A percentile compares a stretch with the other conserved stretches of the same genome.
Conservation (phyloP, 2,329 filamentous ascomycete species). For the Metarhizium anisopliae region DNA sequence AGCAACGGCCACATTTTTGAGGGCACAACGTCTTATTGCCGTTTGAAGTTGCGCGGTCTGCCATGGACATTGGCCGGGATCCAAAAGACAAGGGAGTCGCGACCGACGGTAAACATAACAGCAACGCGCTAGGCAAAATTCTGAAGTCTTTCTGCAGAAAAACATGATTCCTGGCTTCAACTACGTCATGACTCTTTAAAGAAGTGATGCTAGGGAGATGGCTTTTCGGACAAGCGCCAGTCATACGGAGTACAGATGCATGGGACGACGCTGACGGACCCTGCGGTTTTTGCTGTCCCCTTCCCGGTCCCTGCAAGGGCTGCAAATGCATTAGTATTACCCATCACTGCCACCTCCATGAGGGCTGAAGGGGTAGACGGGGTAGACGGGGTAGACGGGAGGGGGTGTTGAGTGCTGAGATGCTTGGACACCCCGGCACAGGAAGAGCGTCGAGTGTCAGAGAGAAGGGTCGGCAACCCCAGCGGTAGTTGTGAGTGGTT, state of each 20-base stretch:
- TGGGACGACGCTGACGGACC: not conserved
- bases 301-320: not conserved
- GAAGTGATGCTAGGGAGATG: not conserved
- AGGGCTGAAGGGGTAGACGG: not conserved
- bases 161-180: not conserved
- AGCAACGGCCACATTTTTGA: too few species aligned
- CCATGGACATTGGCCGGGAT: too few species aligned
- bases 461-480: not conserved
- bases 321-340: not conserved
- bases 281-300: not conserved
- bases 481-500: not conserved
- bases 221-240: not conserved
- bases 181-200: slow-evolving; percentile 2
- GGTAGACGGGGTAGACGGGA: not conserved
- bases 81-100: too few species aligned
- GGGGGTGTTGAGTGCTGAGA: not conserved
- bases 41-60: too few species aligned
- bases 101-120: not conserved
- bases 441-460: not conserved
- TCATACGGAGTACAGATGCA: not conserved
- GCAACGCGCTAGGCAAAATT: not conserved
- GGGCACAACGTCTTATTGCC: too few species aligned
- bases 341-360: not conserved
- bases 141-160: not conserved
- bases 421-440: not conserved